phyloP scores from a whole-genome alignment of 345 rosid species.

The Eucalyptus erythrocorys region DNA sequence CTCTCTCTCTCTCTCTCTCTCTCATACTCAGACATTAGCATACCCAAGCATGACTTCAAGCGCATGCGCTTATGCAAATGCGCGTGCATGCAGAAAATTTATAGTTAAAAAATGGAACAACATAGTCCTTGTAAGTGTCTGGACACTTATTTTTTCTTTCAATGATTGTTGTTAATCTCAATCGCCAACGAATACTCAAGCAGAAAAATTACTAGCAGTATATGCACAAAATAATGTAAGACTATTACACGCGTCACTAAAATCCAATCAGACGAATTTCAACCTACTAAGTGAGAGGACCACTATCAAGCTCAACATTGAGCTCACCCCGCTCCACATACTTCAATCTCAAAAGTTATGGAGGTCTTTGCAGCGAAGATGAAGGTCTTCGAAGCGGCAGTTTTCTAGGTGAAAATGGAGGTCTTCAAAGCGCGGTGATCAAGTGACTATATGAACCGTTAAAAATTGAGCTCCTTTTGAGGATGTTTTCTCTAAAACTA shows the following conservation, averaged over 20 bases:
- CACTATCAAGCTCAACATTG: constrained; percentile 79
- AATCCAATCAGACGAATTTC: background rate
- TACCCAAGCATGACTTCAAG: no score
- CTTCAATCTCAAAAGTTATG: constrained; percentile 54
- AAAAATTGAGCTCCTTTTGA: background rate
- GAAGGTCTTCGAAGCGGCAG: background rate
- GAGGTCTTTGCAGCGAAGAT: background rate
- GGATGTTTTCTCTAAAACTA: background rate
- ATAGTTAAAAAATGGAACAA: background rate
- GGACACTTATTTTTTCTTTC: background rate
- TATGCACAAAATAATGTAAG: background rate
- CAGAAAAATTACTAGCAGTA: background rate
- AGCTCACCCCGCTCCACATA: constrained; percentile 79
- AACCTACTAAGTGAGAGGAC: constrained; percentile 62
- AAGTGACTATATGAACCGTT: background rate
- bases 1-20: background rate
- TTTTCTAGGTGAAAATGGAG: background rate
- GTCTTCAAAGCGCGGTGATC: background rate
- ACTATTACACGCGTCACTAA: background rate
- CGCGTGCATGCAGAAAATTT: no score
- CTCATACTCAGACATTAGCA: no score
- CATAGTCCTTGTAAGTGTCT: background rate
- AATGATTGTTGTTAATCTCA: background rate
- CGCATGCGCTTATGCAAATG: no score
- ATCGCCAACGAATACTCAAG: background rate